These are phyloP conservation scores for Andrographis paniculata DNA, from an alignment of 305 asterid genomes.

Conservation along the genomic window DNA sequence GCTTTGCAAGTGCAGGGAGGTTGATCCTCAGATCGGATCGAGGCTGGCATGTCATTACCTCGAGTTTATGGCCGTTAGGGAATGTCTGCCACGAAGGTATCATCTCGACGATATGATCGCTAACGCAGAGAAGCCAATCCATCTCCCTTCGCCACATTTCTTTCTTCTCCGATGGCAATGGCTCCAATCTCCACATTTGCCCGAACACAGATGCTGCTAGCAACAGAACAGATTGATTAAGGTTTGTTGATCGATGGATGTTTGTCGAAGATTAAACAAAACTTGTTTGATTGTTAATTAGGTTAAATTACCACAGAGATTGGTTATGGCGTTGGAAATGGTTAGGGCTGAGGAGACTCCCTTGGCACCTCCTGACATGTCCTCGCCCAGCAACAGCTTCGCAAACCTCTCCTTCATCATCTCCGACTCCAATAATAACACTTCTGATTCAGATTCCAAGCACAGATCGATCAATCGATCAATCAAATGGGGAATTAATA, in stretches of 20 bases:
- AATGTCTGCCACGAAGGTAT: conserved; percentile 74
- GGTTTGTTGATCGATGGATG: neutral
- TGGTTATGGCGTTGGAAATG: conserved; percentile 84
- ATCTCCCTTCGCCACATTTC: conserved; percentile 87
- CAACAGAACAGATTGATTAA: neutral
- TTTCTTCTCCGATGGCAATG: conserved; percentile 65
- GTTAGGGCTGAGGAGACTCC: conserved; percentile 85
- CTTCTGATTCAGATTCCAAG: too few species aligned
- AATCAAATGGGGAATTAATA: too few species aligned
- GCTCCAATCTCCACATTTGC: conserved; percentile 90
- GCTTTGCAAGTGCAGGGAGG: conserved; percentile 91
- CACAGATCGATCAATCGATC: too few species aligned
- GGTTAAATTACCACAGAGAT: conserved; percentile 74
- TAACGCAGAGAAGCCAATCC: conserved; percentile 79
- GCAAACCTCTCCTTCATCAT: conserved; percentile 80
- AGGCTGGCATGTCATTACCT: conserved; percentile 80
- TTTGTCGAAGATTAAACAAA: neutral
- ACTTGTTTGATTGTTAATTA: neutral
- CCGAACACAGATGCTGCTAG: conserved; percentile 75
- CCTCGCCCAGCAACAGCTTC: conserved; percentile 81
- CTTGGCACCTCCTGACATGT: conserved; percentile 91
- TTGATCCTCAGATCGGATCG: conserved; percentile 62
- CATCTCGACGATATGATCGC: conserved; percentile 81
- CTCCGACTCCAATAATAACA: too few species aligned
- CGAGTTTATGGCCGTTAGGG: conserved; percentile 53